Evolutionary conservation across 768 basidiomycete species (phyloP), one percentile per base, ranked within the genome.

Genomic region (Hypholoma fasciculare): DNA sequence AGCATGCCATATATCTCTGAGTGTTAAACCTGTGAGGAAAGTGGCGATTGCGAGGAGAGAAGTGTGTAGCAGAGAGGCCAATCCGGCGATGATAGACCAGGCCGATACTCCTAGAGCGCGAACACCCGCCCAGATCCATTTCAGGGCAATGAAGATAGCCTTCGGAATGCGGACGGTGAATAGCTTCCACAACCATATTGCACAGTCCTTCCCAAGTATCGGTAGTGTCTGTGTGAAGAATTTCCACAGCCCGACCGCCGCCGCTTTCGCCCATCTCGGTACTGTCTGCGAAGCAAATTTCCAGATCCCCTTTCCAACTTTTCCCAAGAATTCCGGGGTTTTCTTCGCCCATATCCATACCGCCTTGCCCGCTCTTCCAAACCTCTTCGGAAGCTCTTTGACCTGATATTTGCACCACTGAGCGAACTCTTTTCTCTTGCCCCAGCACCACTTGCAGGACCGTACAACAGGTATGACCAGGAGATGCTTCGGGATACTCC

Each of bases 401-500:
- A 23, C 23, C 40, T 42, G 40, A 3, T 42, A 3, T 17, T 17
- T 5, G 17, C 8, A 7, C 40, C 40, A 42, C 7, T 14, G 40
- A 1, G 17, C 6, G 17, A 42, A 42, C 1, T 42, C 13, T 7
- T 14, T 7, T 3, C 13, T 14, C 7, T 42, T 42, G 1, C 7
- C 40, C 40, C 40, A 42, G 17, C 8, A 5, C 40, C 40, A 42
- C 17, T 42, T 42, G 17, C 8, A 42, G 1, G 40, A 7, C 8
- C 13, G 13, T 4, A 42, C 40, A 14, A 17, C 7, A 6, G 40
- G 40, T 1, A 42, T 1, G 7, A 42, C 40, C 7, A 42, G 4
- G 16, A 42, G 16, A 14, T 42, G 55, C 43, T 61, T 61, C 2
- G 60, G 60, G 5, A 53, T 42, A 26, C 36, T 43, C 60, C 60